phyloP scores from a whole-genome alignment of 768 basidiomycete species.

The Hericium coralloides region DNA sequence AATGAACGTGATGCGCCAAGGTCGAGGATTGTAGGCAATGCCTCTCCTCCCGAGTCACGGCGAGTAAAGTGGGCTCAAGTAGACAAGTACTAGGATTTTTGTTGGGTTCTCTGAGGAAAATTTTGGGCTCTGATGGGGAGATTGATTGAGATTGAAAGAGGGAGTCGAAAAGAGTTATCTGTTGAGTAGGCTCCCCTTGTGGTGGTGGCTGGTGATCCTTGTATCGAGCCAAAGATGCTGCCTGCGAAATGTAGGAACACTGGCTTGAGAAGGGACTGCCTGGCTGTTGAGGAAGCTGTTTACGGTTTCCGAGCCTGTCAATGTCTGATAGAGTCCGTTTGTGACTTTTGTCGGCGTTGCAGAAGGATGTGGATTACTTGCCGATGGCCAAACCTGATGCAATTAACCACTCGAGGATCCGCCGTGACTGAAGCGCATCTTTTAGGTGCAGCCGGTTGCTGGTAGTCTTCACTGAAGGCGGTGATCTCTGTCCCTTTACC shows the following conservation, averaged over 20 bases:
- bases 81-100: too few species aligned
- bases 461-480: not conserved
- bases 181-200: constrained; percentile 3
- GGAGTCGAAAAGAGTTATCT: not conserved
- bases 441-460: constrained; percentile 20
- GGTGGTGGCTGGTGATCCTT: constrained; percentile 2
- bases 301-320: not conserved
- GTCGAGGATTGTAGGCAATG: too few species aligned
- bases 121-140: too few species aligned
- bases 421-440: constrained; percentile 11
- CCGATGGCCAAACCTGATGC: constrained; percentile 27
- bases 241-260: constrained; percentile 2
- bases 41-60: not conserved
- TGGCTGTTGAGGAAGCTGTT: constrained; percentile 1
- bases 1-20: too few species aligned
- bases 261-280: constrained; percentile 12
- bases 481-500: not conserved
- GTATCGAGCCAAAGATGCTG: constrained; percentile 1
- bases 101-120: too few species aligned
- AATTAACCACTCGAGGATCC: constrained; percentile 27
- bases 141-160: not conserved
- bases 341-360: constrained; percentile 13
- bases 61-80: too few species aligned
- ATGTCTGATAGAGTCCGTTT: constrained; percentile 14
- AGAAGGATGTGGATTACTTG: constrained; percentile 29